Conservation (phyloP, 331 rosid genomes). For the Phaseolus coccineus region DNA sequence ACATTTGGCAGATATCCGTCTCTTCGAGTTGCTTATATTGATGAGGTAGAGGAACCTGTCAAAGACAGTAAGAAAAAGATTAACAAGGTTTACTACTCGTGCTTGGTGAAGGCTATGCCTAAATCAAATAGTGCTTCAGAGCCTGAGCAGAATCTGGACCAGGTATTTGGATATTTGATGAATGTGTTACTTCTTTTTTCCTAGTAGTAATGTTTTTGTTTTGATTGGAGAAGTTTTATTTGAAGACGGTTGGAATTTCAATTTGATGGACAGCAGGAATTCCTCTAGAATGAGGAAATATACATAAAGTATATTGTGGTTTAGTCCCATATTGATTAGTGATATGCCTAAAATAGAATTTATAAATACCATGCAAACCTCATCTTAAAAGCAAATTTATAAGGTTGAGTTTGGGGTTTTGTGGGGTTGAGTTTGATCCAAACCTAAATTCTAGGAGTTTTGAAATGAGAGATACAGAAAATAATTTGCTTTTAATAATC, state of each 20-base stretch:
- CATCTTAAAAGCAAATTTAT: no score
- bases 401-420: no score
- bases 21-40: constrained; percentile 93
- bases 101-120: constrained; percentile 94
- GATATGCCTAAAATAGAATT: no score
- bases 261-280: not conserved
- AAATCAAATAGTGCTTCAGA: constrained; percentile 79
- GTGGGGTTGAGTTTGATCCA: no score
- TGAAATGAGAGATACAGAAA: no score
- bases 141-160: constrained; percentile 85
- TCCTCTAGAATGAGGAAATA: constrained; percentile 7
- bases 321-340: no score
- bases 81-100: constrained; percentile 87
- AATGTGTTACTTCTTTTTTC: constrained; percentile 1
- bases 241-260: constrained; percentile 9
- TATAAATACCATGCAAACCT: no score
- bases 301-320: not conserved
- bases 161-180: constrained; percentile 59
- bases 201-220: constrained; percentile 24
- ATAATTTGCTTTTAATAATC: no score
- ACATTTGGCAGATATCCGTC: constrained; percentile 81
- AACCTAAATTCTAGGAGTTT: no score
- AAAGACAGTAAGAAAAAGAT: constrained; percentile 71
- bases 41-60: constrained; percentile 91
- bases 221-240: constrained; percentile 10